Base-by-base conservation (phyloP, 805 yeast genomes). In the Candida methanosorbosa region DNA sequence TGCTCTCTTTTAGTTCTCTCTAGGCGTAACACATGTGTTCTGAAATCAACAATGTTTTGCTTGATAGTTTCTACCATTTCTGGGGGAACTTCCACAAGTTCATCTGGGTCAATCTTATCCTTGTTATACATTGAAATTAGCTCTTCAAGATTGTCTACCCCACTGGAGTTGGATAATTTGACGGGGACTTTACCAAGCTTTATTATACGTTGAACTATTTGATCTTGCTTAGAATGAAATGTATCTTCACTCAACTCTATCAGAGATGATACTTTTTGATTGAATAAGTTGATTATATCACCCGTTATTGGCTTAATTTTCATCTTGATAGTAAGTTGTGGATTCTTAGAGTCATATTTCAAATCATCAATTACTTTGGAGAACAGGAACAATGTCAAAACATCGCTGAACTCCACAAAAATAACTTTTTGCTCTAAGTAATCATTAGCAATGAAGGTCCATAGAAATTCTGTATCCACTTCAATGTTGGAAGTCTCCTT, bases 61-160 rank as follows among this genome's bases (percentile, higher is more conserved):
- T 63, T 67, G 25, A 77, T 70, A n/a, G 57, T 59, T 16, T 74
- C 78, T 30, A 69, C 52, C 61, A 72, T 58, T 18, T 70, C 69
- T 18, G 56, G 52, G 2, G 84, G 82, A 4, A 78, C 68, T 42
- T 74, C 83, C 12, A 64, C 56, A 35, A 78, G 50, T 44, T 77
- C 83, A 30, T 60, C 56, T n/a, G 66, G 62, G 47, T 78, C 81
- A 22, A 78, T 70, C 35, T 66, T 63, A 48, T 78, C 78, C 3
- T 41, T 43, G 11, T 41, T 39, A 19, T 49, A 39, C 24, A 42
- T 27, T 15, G 26, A 28, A 4, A 34, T 27, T 15, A 42, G 13
- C 48, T 49, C 31, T 17, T 40, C 40, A 19, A 39, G 19, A 21
- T 37, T 38, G 14, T 33, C 37, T 11, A 14, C 19, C 4, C 27